Base-by-base conservation (phyloP, 1,139 yeast species). In the Kurtzmaniella natalensis region DNA sequence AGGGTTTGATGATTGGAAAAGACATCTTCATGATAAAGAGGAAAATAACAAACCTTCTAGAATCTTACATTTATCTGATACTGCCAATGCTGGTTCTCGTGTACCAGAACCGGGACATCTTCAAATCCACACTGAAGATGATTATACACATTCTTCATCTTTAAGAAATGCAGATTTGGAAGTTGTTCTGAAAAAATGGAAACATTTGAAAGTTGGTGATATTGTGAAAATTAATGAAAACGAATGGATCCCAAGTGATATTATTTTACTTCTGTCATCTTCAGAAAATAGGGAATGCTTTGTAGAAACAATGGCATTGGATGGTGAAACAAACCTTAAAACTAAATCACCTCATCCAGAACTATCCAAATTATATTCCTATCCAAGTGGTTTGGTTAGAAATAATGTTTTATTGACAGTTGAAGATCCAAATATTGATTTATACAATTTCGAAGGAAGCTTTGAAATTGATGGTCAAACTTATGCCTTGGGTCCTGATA, bases 241-340 rank as follows among this genome's bases (percentile, higher is more conserved):
- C 57, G 96, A 89, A 42, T 85, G 95, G 85, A 73, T 89, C 6
- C 98, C 98, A 0, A 96, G 96, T 0, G 98, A 92, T 59, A 53
- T 92, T 7, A 53, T 92, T 2, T 48, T 92, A 8, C 55, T 94
- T 29, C 72, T 86, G 2, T 75, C 92, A 2, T 63, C 67, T 32
- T 75, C 76, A 32, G 76, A 75, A 24, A 75, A 78, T 38, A 84
- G 81, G 37, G 85, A 81, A 44, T 82, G 94, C 1, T 86, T 78
- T 46, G 79, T 89, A 17, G 99, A 92, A 57, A 92, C 99, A 0
- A 89, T 92, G 92, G 98, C 96, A 1, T 66, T 92, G 31, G 98
- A 92, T 57, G 99, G 99, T 33, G 98, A 92, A 57, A 92, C 97
- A 0, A 89, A 88, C 50, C 65, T 92, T 41, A 92, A 92, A 55